phyloP scores from a whole-genome alignment of 805 yeast species.

The Hanseniaspora mollemarum region DNA sequence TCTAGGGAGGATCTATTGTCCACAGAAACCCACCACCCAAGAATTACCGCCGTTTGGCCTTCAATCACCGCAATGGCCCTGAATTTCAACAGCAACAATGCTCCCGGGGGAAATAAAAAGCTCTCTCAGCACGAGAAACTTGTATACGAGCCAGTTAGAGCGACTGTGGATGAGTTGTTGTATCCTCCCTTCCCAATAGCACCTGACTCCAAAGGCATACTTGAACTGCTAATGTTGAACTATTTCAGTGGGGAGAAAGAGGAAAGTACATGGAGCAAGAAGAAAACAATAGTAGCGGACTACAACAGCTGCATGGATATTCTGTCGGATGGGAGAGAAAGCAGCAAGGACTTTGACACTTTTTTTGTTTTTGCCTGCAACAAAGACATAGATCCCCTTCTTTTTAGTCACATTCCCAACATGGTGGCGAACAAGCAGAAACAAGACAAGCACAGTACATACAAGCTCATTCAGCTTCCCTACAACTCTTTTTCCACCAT shows the following conservation, averaged over 20 bases:
- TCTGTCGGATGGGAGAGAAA: not conserved
- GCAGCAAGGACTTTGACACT: not conserved
- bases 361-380: slow-evolving; percentile 5
- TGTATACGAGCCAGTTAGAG: slow-evolving; percentile 1
- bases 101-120: not conserved
- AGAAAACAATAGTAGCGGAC: not conserved
- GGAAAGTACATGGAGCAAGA: not conserved
- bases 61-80: no score
- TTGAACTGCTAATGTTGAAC: not conserved
- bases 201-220: slow-evolving; percentile 2
- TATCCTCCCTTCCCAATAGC: not conserved
- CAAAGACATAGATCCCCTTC: not conserved
- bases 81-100: slow-evolving; percentile 10
- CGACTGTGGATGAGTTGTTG: not conserved
- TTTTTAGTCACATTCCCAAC: slow-evolving; percentile 2
- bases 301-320: not conserved
- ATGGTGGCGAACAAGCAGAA: not conserved
- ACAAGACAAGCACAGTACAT: not conserved
- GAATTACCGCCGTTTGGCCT: no score
- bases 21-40: no score
- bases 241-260: not conserved
- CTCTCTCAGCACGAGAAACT: not conserved
- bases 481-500: not conserved
- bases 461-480: slow-evolving; percentile 8
- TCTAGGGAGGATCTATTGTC: no score